Conservation (phyloP, 192 early-diverging fungal species). For the Coemansia sp. region DNA sequence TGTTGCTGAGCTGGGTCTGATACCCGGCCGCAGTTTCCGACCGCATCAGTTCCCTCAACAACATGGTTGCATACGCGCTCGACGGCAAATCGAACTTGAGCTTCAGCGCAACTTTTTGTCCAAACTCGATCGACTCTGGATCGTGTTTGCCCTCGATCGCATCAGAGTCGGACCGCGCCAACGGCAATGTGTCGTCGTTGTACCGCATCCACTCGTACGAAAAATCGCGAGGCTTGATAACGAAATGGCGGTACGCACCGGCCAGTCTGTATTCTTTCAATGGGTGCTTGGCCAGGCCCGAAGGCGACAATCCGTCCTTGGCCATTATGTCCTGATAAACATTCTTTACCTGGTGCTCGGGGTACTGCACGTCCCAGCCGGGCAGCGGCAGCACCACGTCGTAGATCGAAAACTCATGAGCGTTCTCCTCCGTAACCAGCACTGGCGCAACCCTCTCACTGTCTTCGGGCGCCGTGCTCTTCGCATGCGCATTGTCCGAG, state of each 20-base stretch:
- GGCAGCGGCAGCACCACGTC: slow-evolving; percentile 95
- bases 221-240: slow-evolving; percentile 62
- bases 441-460: slow-evolving; percentile 29
- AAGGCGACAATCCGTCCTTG: slow-evolving; percentile 69
- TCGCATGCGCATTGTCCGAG: slow-evolving; percentile 3
- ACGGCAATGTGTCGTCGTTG: slow-evolving; percentile 58
- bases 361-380: slow-evolving; percentile 76
- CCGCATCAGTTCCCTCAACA: slow-evolving; percentile 84
- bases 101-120: slow-evolving; percentile 69
- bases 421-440: slow-evolving; percentile 68
- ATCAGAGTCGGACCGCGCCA: slow-evolving; percentile 67
- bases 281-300: slow-evolving; percentile 59
- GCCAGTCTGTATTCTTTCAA: slow-evolving; percentile 63
- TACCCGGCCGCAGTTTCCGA: slow-evolving; percentile 60
- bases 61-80: slow-evolving; percentile 96
- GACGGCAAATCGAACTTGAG: slow-evolving; percentile 75
- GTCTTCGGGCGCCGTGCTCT: not conserved
- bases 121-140: slow-evolving; percentile 54
- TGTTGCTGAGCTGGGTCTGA: slow-evolving; percentile 46
- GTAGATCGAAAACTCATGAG: slow-evolving; percentile 69
- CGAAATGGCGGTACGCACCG: slow-evolving; percentile 66
- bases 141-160: slow-evolving; percentile 53
- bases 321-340: slow-evolving; percentile 73
- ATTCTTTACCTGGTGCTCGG: slow-evolving; percentile 65
- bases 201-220: slow-evolving; percentile 66